A percentile compares a stretch with the other conserved stretches of the same genome.
Conservation (phyloP, 169 alveolate genomes). For the Cryptosporidium ryanae region DNA sequence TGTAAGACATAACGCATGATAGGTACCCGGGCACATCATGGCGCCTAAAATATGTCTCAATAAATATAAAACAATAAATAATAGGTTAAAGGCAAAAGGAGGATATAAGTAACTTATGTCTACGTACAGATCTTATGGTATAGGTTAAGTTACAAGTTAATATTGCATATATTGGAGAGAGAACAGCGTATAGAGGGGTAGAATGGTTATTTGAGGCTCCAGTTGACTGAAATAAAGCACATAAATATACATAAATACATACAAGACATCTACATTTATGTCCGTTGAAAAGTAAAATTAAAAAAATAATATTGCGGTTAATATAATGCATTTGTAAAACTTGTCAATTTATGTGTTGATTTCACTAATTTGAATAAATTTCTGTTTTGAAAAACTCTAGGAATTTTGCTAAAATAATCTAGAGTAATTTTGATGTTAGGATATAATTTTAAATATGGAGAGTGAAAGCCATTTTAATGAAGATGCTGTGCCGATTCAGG, state of each 20-base stretch:
- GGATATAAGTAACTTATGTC: constrained; percentile 56
- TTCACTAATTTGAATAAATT: neutral
- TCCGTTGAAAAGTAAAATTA: constrained; percentile 45
- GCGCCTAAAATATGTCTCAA: constrained; percentile 65
- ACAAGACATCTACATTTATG: constrained; percentile 75
- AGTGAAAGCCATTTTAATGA: constrained; percentile 72
- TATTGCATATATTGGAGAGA: constrained; percentile 75
- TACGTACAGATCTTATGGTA: constrained; percentile 74
- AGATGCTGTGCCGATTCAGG: constrained; percentile 65
- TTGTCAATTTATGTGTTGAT: constrained; percentile 75
- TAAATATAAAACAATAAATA: neutral
- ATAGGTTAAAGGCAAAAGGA: constrained; percentile 64
- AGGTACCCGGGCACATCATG: constrained; percentile 13
- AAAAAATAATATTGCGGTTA: constrained; percentile 45
- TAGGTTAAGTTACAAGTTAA: constrained; percentile 35
- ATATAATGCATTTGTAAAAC: constrained; percentile 67
- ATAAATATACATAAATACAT: constrained; percentile 67
- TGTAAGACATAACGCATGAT: constrained; percentile 62
- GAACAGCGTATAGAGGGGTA: constrained; percentile 75
- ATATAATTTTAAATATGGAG: constrained; percentile 55
- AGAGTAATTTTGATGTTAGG: constrained; percentile 56
- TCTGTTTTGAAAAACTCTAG: neutral
- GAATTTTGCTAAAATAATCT: constrained; percentile 8
- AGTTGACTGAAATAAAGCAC: constrained; percentile 67
- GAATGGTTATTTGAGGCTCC: constrained; percentile 46